These are phyloP conservation scores for Tetrapisispora nanseiensis DNA, from an alignment of 805 yeast genomes.

Conservation along the genomic window DNA sequence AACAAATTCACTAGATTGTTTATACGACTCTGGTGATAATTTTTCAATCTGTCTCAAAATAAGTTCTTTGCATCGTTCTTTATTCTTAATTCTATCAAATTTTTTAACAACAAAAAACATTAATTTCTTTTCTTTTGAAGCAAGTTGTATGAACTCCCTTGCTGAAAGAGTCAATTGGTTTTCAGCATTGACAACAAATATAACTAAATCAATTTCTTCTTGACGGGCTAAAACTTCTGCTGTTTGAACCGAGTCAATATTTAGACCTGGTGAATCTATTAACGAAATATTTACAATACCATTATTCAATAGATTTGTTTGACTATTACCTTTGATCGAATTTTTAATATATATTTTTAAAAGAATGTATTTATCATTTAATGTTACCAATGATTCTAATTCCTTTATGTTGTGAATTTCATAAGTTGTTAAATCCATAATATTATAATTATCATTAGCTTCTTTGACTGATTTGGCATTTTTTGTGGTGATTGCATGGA, in stretches of 20 bases:
- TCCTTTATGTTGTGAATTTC: constrained; percentile 43
- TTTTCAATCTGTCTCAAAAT: constrained; percentile 78
- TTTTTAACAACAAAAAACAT: constrained; percentile 91
- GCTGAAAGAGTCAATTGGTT: constrained; percentile 93
- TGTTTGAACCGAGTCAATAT: constrained; percentile 86
- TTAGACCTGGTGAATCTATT: constrained; percentile 96
- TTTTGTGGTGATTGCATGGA: constrained; percentile 75
- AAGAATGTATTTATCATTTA: constrained; percentile 59
- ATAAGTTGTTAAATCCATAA: constrained; percentile 56
- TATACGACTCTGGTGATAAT: constrained; percentile 83
- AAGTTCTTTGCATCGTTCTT: constrained; percentile 63
- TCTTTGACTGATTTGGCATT: constrained; percentile 21
- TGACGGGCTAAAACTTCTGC: constrained; percentile 92
- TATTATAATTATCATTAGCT: constrained; percentile 25
- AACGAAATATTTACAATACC: constrained; percentile 87
- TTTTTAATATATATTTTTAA: constrained; percentile 80
- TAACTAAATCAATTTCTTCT: constrained; percentile 92
- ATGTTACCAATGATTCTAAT: constrained; percentile 61
- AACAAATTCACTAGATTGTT: constrained; percentile 81
- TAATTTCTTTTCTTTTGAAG: constrained; percentile 83
- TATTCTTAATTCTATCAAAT: constrained; percentile 78
- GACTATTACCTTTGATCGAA: constrained; percentile 39
- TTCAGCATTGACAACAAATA: constrained; percentile 92
- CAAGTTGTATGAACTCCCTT: constrained; percentile 81
- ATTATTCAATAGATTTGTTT: constrained; percentile 66